Evolutionary conservation across 768 basidiomycete species (phyloP).

Genomic region (Inosperma sp.): DNA sequence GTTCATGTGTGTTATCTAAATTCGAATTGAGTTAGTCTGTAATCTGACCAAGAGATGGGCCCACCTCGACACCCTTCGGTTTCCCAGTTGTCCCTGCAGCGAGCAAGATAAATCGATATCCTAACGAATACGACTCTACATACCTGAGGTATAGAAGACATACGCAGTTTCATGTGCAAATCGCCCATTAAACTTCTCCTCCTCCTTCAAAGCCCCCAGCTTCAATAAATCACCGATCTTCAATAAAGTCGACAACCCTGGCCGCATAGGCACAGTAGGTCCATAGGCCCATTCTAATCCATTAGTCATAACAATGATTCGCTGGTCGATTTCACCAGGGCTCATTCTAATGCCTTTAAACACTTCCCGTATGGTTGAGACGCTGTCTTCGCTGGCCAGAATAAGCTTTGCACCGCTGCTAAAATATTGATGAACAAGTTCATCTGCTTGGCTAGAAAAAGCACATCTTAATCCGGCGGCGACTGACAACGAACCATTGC

Average conservation of each 20-base stretch:
- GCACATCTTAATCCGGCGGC: constrained; percentile 67
- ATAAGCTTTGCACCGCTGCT: constrained; percentile 64
- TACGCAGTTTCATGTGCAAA: constrained; percentile 54
- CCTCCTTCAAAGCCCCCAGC: constrained; percentile 43
- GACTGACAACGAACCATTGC: constrained; percentile 27
- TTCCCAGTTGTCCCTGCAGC: constrained; percentile 65
- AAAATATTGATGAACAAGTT: constrained; percentile 66
- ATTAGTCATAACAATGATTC: constrained; percentile 55
- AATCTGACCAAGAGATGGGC: too few relatives aligned
- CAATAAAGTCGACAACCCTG: constrained; percentile 10
- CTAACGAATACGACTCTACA: neutral
- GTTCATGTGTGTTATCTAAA: constrained; percentile 86
- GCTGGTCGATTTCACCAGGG: constrained; percentile 42
- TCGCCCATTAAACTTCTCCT: constrained; percentile 52
- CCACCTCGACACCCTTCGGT: constrained; percentile 62
- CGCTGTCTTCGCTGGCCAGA: constrained; percentile 58
- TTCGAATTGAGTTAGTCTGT: constrained; percentile 90
- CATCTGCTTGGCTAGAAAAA: constrained; percentile 73
- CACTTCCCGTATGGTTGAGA: constrained; percentile 51
- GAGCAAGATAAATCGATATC: neutral
- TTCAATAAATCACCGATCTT: constrained; percentile 38
- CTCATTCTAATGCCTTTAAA: constrained; percentile 47
- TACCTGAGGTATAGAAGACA: constrained; percentile 37
- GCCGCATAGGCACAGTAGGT: constrained; percentile 23
- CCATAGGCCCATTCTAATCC: constrained; percentile 44